Conservation (phyloP, 2,329 filamentous ascomycete species). For the Emmonsia crescens region DNA sequence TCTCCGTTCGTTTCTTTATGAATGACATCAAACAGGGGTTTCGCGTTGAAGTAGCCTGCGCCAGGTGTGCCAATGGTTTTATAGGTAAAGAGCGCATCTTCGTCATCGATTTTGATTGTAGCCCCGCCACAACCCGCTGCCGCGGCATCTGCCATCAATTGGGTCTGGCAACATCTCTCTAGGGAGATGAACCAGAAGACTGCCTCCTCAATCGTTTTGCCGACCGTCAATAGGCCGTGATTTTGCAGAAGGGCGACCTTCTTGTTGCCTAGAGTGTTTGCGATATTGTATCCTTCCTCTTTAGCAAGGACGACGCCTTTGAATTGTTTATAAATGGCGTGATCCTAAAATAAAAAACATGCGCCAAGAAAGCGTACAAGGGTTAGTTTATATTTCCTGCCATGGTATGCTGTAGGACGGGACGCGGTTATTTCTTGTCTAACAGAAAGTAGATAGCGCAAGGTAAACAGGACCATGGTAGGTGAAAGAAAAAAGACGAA, state of each 20-base stretch:
- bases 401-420: background rate
- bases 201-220: constrained; percentile 39
- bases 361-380: background rate
- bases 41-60: constrained; percentile 61
- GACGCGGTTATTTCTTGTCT: background rate
- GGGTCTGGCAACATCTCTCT: constrained; percentile 45
- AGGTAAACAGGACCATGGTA: background rate
- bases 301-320: constrained; percentile 44
- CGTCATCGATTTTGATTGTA: constrained; percentile 56
- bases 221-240: constrained; percentile 43
- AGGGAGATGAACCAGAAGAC: constrained; percentile 45
- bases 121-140: constrained; percentile 47
- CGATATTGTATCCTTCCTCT: constrained; percentile 45
- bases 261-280: constrained; percentile 36
- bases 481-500: background rate
- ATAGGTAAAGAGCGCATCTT: constrained; percentile 58
- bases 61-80: constrained; percentile 50
- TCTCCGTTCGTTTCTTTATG: constrained; percentile 49
- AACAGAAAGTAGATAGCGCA: background rate
- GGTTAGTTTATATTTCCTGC: background rate
- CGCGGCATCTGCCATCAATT: constrained; percentile 44
- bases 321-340: constrained; percentile 43
- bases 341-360: constrained; percentile 29
- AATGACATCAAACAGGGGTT: constrained; percentile 60
- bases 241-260: constrained; percentile 46